These are phyloP conservation scores for Cystobasidium ongulense DNA, from an alignment of 768 basidiomycete genomes.

Conservation along the genomic window DNA sequence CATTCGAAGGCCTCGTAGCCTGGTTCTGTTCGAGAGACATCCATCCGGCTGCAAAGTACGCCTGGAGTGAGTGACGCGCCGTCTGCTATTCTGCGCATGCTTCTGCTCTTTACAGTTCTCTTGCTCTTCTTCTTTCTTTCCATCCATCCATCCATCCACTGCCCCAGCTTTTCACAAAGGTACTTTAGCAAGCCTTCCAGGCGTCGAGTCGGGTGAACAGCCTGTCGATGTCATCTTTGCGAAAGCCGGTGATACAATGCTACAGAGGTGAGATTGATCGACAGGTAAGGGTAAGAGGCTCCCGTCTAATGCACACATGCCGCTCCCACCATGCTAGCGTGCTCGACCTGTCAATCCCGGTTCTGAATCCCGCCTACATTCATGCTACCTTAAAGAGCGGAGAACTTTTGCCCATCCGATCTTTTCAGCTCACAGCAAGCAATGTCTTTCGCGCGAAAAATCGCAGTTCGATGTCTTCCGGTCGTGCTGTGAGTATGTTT, in stretches of 20 bases:
- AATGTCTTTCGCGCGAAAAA: too few species aligned
- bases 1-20: constrained; percentile 16
- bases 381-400: neutral
- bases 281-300: neutral
- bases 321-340: neutral
- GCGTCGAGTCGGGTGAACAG: neutral
- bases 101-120: neutral
- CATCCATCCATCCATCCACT: neutral
- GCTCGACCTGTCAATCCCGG: neutral
- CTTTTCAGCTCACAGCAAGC: neutral
- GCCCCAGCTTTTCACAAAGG: constrained; percentile 5
- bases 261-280: neutral
- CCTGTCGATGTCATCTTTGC: constrained; percentile 20
- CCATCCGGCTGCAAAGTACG: neutral
- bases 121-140: too few species aligned
- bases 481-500: too few species aligned
- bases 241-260: neutral
- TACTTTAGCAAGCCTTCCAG: neutral
- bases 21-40: neutral
- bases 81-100: neutral
- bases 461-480: too few species aligned
- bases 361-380: neutral
- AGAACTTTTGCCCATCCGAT: neutral
- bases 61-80: constrained; percentile 10
- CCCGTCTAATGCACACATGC: neutral